A percentile compares a stretch with the other conserved stretches of the same genome.
Conservation (phyloP, 1,284 basidiomycete species). For the Ceratobasidium papillatum region DNA sequence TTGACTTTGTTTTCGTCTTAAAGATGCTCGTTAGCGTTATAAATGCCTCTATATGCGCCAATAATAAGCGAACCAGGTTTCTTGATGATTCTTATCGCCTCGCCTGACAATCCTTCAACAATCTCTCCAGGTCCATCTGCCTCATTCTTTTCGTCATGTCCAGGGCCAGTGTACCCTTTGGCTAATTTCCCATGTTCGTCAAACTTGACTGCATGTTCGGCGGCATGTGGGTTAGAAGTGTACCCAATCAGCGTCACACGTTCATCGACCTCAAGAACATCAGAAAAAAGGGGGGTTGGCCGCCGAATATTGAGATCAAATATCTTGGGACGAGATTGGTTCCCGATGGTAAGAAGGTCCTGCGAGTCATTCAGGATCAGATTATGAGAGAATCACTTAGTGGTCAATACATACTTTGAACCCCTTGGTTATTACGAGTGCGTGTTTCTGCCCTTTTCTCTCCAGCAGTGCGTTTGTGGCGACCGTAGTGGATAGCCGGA, state of each 20-base stretch:
- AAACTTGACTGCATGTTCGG: constrained; percentile 79
- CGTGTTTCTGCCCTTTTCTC: constrained; percentile 91
- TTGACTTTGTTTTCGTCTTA: constrained; percentile 64
- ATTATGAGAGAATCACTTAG: constrained; percentile 37
- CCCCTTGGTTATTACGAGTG: constrained; percentile 89
- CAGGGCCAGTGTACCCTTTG: constrained; percentile 76
- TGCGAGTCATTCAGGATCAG: constrained; percentile 50
- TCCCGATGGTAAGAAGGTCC: constrained; percentile 90
- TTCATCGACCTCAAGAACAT: constrained; percentile 91
- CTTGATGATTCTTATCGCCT: constrained; percentile 88
- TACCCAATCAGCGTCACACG: constrained; percentile 94
- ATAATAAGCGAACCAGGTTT: constrained; percentile 63
- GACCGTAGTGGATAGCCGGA: constrained; percentile 92
- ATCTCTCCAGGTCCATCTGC: constrained; percentile 82
- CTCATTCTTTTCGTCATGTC: constrained; percentile 70
- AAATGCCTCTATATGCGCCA: background rate
- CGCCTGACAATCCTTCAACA: constrained; percentile 86
- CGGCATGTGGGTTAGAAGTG: constrained; percentile 84
- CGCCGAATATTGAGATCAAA: constrained; percentile 89
- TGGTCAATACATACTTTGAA: constrained; percentile 62
- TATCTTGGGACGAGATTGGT: constrained; percentile 90
- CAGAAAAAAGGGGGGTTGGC: constrained; percentile 79
- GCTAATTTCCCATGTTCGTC: constrained; percentile 71
- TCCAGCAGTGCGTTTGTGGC: constrained; percentile 97
- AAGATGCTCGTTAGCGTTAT: background rate